Base-by-base conservation (phyloP, 2,329 filamentous ascomycete genomes). In the Ophiostoma tasmaniense region DNA sequence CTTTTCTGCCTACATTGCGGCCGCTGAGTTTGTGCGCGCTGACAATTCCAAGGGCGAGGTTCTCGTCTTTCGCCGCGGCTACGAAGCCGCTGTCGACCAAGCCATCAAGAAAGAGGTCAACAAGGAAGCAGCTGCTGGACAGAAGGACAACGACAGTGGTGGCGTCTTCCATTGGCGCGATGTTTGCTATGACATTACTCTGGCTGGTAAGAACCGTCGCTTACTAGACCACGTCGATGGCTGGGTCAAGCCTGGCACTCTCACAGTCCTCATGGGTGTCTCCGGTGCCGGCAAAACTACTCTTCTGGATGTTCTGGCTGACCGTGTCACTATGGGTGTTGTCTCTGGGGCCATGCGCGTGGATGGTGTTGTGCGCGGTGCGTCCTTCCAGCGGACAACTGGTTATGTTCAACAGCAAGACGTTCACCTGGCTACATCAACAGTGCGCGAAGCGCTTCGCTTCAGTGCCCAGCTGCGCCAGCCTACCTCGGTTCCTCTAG, bases 281-380 rank as follows among this genome's bases (percentile, higher is more conserved):
- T 93, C 90, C 39, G 93, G 93, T 73, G 93, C 93, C n/a, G 93
- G 93, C 70, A 97, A 97, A 79, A 97, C 93, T 0, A 97, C 93
- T 0, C 85, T 97, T 35, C 81, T 97, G 39, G 91, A 97, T 78
- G 91, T 91, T 45, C 83, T 97, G 72, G 93, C 93, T 64, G 91
- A 90, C 70, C 89, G 93, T 76, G 90, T 90, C 13, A 93, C 91
- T 0, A 94, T 95, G 88, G 93, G 93, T 79, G 89, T 96, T 22
- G 91, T 97, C 65, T 88, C 86, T 7, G 93, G 93, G 68, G 89
- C 94, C 74, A 95, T 96, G 89, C 78, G 87, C 13, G 84, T 88
- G 14, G 83, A 87, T 70, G 86, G 85, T 37, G 83, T 82, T 50
- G 88, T 86, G 35, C 87, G 91, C 64, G 92, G 96, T 73, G 84